phyloP scores from a whole-genome alignment of 2,329 filamentous ascomycete genomes.

The Aspergillus tamarii region DNA sequence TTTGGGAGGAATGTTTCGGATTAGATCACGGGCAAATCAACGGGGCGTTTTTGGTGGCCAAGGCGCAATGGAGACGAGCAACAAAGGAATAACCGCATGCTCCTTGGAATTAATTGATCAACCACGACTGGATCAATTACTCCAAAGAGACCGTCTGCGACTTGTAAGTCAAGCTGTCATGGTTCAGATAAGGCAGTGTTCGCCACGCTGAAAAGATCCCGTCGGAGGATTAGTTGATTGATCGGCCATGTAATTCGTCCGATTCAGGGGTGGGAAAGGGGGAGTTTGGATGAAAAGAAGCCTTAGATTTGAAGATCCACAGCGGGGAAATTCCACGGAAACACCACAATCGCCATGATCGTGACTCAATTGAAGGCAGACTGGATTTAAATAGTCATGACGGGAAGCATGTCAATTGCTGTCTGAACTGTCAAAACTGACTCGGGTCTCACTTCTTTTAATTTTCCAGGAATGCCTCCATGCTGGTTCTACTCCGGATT shows the following conservation, averaged over 20 bases:
- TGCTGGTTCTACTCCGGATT: constrained; percentile 1
- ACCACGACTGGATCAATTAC: background rate
- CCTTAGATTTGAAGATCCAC: constrained; percentile 24
- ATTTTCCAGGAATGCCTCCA: background rate
- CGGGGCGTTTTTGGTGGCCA: background rate
- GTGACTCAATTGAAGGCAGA: background rate
- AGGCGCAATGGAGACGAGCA: background rate
- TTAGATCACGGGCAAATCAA: constrained; percentile 2
- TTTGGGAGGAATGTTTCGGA: constrained; percentile 4
- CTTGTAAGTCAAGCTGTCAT: background rate
- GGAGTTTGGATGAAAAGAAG: constrained; percentile 7
- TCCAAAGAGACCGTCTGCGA: background rate
- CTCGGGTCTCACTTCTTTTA: background rate
- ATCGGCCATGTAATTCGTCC: constrained; percentile 11
- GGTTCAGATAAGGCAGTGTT: background rate
- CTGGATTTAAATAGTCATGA: background rate
- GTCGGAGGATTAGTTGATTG: constrained; percentile 6
- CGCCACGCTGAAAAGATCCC: background rate
- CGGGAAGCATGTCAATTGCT: background rate
- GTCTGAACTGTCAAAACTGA: background rate
- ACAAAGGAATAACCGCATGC: constrained; percentile 1
- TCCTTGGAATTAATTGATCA: background rate
- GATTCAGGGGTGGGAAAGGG: constrained; percentile 32
- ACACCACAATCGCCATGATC: constrained; percentile 17
- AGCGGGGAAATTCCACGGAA: constrained; percentile 31